A percentile compares a stretch with the other conserved stretches of the same genome.
Evolutionary conservation across 1,284 basidiomycete genomes (phyloP).

Genomic region (Apiotrichum akiyoshidainum): DNA sequence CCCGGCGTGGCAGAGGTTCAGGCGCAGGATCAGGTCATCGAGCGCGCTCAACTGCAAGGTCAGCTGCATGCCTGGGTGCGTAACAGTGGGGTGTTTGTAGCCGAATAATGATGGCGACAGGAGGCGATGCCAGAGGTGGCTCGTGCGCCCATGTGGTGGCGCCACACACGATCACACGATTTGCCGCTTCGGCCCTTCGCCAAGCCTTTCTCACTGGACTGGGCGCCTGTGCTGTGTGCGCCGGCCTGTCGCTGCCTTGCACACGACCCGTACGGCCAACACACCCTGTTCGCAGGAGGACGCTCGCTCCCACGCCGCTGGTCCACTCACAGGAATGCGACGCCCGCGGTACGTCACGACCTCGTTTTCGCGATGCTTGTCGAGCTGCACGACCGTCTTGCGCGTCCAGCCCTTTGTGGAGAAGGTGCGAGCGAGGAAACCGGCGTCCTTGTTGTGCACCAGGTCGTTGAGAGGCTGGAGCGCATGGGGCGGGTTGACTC

Average conservation of each 20-base stretch:
- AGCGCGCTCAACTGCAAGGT: not conserved
- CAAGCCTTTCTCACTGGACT: too few relatives aligned
- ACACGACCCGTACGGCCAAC: too few relatives aligned
- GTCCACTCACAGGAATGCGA: not conserved
- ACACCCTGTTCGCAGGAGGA: too few relatives aligned
- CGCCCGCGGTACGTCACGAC: not conserved
- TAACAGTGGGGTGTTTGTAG: too few relatives aligned
- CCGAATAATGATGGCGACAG: too few relatives aligned
- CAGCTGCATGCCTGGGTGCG: not conserved
- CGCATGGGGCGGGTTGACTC: not conserved
- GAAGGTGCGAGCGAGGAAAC: slow-evolving; percentile 3
- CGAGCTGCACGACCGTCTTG: not conserved
- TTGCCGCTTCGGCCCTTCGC: too few relatives aligned
- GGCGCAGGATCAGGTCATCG: slow-evolving; percentile 5
- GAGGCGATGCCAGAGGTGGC: too few relatives aligned
- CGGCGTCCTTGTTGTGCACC: not conserved
- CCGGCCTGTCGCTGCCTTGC: too few relatives aligned
- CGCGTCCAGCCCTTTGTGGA: slow-evolving; percentile 2
- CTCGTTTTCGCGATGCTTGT: not conserved
- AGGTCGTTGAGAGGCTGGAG: slow-evolving; percentile 2
- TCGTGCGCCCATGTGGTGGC: too few relatives aligned
- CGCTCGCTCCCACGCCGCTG: not conserved
- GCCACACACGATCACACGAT: too few relatives aligned
- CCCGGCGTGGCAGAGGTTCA: not conserved
- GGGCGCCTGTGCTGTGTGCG: too few relatives aligned